Base-by-base conservation (phyloP, 192 early-diverging fungal genomes). In the Backusella circina region DNA sequence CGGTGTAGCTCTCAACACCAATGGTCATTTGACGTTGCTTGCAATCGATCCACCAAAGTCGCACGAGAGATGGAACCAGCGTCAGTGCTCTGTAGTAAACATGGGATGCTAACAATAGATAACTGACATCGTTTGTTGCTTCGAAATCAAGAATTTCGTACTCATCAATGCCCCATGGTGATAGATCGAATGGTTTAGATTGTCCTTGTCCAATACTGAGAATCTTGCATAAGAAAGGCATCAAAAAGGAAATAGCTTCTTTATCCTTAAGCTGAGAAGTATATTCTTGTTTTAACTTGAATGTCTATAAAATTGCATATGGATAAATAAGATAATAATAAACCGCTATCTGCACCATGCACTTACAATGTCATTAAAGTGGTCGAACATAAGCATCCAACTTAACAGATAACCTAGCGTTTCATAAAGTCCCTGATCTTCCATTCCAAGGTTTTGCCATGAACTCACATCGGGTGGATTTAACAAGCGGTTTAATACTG, bases 21-120 rank as follows among this genome's bases (percentile, higher is more conserved):
- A 93, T 77, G 23, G 79, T 87, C 44, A 93, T 71, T 75, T 95
- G 95, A 10, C 94, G 82, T 36, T 92, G 84, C 79, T 93, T 94
- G 84, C 91, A 91, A 75, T 93, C 89, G 3, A 88, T 84, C 92
- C 93, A 96, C 93, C 93, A 96, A 8, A 83, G 82, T 21, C 84
- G 75, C 64, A 93, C 91, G 71, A 96, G 81, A 18, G 91, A 86
- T 1, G 95, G 93, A 7, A 91, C 80, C 57, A 87, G 81, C 23
- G 82, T 79, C 10, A 96, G 73, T 30, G 86, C 73, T 1, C 87
- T 80, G 76, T 87, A 92, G 72, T 94, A 95, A 13, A 95, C 21
- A 80, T 96, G 93, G 0, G 91, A 88, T n/a, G 88, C 88, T 3
- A 96, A 80, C 1, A 95, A 71, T 8, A 84, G 79, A 80, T 93